Evolutionary conservation across 2,329 filamentous ascomycete species (phyloP).

Genomic region (Penicillium glabrum): DNA sequence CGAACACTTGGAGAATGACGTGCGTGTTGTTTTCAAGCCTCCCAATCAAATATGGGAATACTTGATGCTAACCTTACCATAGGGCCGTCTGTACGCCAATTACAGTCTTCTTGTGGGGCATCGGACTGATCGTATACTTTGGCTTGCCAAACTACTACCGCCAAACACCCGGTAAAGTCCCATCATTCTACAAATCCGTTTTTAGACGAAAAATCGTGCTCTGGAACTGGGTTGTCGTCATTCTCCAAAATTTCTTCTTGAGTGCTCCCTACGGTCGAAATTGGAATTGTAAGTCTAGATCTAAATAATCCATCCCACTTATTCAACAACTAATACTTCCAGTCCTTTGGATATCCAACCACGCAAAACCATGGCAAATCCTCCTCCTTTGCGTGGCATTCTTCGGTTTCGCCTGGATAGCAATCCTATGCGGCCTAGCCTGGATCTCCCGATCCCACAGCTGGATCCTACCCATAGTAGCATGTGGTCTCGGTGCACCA

Average conservation of each 20-base stretch:
- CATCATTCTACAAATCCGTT: conserved; percentile 64
- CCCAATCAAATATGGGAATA: background rate
- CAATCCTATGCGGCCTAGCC: conserved; percentile 48
- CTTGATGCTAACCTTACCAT: conserved; percentile 20
- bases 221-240: conserved; percentile 65
- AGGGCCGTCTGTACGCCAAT: conserved; percentile 59
- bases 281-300: conserved; percentile 54
- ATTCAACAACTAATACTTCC: background rate
- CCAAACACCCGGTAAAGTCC: conserved; percentile 62
- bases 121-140: conserved; percentile 57
- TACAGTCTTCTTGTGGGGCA: conserved; percentile 56
- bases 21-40: conserved; percentile 18
- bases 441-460: conserved; percentile 60
- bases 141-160: conserved; percentile 69
- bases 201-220: conserved; percentile 64
- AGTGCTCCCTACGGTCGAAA: conserved; percentile 66
- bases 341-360: conserved; percentile 59
- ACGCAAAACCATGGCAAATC: conserved; percentile 58
- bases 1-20: conserved; percentile 48
- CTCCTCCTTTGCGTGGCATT: conserved; percentile 51
- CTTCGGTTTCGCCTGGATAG: conserved; percentile 58
- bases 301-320: background rate
- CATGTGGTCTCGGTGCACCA: conserved; percentile 64
- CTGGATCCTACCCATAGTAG: conserved; percentile 68
- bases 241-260: conserved; percentile 68